Evolutionary conservation across 2,329 filamentous ascomycete genomes (phyloP), one percentile per base, ranked within the genome.

Genomic region (Xylaria sp.): DNA sequence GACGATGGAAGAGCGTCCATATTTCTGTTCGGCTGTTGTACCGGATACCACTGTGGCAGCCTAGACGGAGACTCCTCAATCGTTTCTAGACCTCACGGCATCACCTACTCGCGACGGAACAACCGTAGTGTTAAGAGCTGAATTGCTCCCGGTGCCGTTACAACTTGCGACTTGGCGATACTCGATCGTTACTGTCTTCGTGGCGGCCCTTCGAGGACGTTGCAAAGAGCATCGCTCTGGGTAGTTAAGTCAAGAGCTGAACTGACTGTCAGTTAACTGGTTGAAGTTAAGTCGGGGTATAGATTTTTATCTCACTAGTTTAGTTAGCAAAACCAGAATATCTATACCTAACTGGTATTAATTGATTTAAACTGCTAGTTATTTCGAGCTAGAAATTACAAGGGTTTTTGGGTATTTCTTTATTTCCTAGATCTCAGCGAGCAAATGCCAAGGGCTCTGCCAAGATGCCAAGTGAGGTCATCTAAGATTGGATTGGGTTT

Each of bases 21-120:
- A 45, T 45, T 45, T 45, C 42, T 45, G 42, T 45, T 45, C 42
- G 42, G 42, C 42, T 45, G 42, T 19, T 45, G 42, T 45, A 45
- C 42, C 42, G 19, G 42, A 45, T 45, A 45, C 42, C 42, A 45
- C 42, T 45, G 17, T 45, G 42, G 42, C 42, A 45, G 42, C 42
- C 42, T 45, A 12, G 42, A 45, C 42, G 42, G 17, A 45, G 42
- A 45, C 42, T 45, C 42, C 42, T 45, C 42, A 45, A 45, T 45
- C 42, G 42, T 45, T 45, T 45, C 42, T 45, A 45, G 42, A 45
- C 42, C 42, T 45, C 42, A 45, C 42, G 42, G 42, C 42, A 45
- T 45, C 42, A 45, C 19, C 42, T 45, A 45, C 42, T 45, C 42
- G 42, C 42, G 42, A 45, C 42, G 42, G 42, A 45, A 45, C 42